Conservation (phyloP, 331 rosid genomes). For the Dryas integrifolia region DNA sequence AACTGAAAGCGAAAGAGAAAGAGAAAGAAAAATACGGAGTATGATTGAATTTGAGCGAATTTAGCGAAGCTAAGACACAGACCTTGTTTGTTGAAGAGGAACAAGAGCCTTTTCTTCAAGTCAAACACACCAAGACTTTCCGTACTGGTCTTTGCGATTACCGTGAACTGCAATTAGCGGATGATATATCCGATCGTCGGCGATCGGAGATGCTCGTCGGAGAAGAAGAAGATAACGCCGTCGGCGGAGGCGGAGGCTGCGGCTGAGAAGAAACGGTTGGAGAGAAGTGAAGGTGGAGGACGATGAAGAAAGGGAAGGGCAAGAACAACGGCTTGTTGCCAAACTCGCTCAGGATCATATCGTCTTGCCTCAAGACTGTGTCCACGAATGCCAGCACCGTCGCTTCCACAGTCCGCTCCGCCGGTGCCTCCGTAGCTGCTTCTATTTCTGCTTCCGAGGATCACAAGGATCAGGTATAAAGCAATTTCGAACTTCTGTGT, state of each 20-base stretch:
- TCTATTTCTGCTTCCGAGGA: slow-evolving; percentile 73
- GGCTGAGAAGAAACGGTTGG: background rate
- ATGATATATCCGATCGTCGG: slow-evolving; percentile 40
- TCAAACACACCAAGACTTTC: slow-evolving; percentile 16
- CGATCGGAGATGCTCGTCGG: slow-evolving; percentile 47
- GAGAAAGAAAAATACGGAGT: background rate
- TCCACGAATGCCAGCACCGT: slow-evolving; percentile 78
- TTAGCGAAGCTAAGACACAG: background rate
- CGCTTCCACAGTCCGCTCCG: slow-evolving; percentile 88
- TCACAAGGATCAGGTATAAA: slow-evolving; percentile 71
- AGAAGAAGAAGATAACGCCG: slow-evolving; percentile 17
- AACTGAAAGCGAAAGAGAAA: background rate
- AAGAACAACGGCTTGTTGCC: slow-evolving; percentile 70
- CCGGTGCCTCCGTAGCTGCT: slow-evolving; percentile 83
- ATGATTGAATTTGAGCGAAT: background rate
- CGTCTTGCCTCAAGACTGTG: slow-evolving; percentile 81
- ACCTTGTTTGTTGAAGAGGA: background rate
- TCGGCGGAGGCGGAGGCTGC: slow-evolving; percentile 21
- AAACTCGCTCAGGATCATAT: slow-evolving; percentile 74
- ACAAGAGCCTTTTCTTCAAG: slow-evolving; percentile 2
- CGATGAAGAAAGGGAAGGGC: slow-evolving; percentile 73
- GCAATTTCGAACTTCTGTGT: background rate
- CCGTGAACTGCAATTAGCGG: slow-evolving; percentile 19
- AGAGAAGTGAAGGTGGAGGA: slow-evolving; percentile 24
- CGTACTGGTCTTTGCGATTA: background rate